Evolutionary conservation across 2,329 filamentous ascomycete genomes (phyloP), one percentile per base, ranked within the genome.

Genomic region (Fusarium buharicum): DNA sequence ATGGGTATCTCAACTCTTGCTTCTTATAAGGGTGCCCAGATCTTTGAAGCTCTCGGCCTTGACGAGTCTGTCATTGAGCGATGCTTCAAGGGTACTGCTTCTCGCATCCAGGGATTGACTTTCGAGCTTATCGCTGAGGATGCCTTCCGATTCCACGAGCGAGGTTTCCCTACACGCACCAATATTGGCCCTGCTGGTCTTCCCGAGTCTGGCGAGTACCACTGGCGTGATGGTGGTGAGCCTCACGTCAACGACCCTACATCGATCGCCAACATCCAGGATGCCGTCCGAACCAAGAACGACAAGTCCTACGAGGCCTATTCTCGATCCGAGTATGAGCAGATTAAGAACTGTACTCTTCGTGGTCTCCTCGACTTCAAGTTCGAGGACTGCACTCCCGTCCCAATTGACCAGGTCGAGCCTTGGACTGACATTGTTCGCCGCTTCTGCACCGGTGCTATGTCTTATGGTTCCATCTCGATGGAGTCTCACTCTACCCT

Each of bases 241-340:
- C 86, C 93, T 57, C 94, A 98, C 78, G 86, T 98, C 78, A 98
- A 98, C 79, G 93, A 97, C 71, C 94, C 94, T 7, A 89, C 90
- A 44, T 93, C 92, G 64, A 97, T 98, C 79, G 94, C 94, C 73
- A 97, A 97, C 78, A 92, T 98, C 59, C 94, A 97, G 77, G 94
- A 98, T 76, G 94, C 94, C 12, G 94, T 97, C 14, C 90, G 94
- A 56, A 94, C 90, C 63, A 97, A 97, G 87, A 97, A 98, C 73
- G 93, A 97, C 82, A 97, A 97, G 81, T 97, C 94, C 0, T 98
- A 97, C 77, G 93, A 97, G 78, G 93, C 94, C 1, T 98, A 98
- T 79, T 96, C 94, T 1, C 86, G 90, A 62, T 90, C 92, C 3
- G 93, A 95, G 75, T 96, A 97, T 73, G 93, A 97, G 81, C 91